A percentile compares a stretch with the other conserved stretches of the same genome.
phyloP scores from a whole-genome alignment of 2,329 filamentous ascomycete genomes.

The Neoscytalidium dimidiatum region DNA sequence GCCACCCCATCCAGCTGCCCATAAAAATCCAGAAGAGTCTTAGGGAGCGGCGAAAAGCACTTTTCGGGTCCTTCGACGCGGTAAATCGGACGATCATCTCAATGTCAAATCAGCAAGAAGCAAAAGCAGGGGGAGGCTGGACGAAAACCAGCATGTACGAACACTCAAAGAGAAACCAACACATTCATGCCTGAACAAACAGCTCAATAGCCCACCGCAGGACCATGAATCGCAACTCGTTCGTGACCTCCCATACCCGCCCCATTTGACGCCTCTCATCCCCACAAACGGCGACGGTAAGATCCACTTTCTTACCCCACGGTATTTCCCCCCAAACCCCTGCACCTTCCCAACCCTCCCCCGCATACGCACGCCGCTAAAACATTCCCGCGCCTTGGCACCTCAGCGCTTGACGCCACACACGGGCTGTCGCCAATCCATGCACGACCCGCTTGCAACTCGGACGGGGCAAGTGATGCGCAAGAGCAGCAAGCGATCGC shows the following conservation, averaged over 20 bases:
- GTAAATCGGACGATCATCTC: too few relatives aligned
- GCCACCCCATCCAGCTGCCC: neutral
- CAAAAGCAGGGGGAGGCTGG: too few relatives aligned
- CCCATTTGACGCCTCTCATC: too few relatives aligned
- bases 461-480: neutral
- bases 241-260: too few relatives aligned
- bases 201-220: too few relatives aligned
- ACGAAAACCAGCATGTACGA: too few relatives aligned
- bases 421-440: neutral
- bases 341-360: neutral
- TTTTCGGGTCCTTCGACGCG: too few relatives aligned
- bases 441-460: neutral
- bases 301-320: conserved; percentile 7
- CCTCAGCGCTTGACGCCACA: neutral
- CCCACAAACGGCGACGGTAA: neutral
- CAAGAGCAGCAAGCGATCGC: neutral
- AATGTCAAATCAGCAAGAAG: too few relatives aligned
- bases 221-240: too few relatives aligned
- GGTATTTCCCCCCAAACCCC: neutral
- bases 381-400: neutral
- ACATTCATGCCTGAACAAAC: too few relatives aligned
- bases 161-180: too few relatives aligned
- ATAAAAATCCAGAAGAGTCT: neutral
- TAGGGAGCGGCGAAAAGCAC: too few relatives aligned
- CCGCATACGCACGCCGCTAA: neutral